A percentile compares a stretch with the other conserved stretches of the same genome.
Evolutionary conservation across 1,284 basidiomycete species (phyloP).

Genomic region (Stygiomarasmius scandens): DNA sequence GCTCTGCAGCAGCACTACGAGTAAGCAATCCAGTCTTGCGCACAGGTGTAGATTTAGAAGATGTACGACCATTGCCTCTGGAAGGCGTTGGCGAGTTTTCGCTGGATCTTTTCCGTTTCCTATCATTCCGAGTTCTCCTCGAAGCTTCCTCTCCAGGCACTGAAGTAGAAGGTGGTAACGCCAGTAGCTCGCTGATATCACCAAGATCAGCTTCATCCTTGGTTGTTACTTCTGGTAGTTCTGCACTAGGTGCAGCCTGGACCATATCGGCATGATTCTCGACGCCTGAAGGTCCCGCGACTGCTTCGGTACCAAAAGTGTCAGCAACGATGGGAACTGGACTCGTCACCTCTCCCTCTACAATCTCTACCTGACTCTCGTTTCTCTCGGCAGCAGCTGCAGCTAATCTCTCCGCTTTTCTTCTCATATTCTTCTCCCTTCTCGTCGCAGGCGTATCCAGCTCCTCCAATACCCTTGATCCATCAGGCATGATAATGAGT

Average conservation of each 20-base stretch:
- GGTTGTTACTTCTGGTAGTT: background rate
- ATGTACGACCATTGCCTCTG: background rate
- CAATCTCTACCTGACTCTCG: background rate
- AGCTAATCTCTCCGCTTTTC: constrained; percentile 42
- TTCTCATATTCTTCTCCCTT: constrained; percentile 52
- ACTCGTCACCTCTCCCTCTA: background rate
- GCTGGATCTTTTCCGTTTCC: background rate
- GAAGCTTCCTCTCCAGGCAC: background rate
- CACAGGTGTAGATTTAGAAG: background rate
- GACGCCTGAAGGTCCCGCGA: background rate
- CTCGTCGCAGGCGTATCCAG: constrained; percentile 70
- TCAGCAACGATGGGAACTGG: background rate
- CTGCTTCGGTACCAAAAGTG: background rate
- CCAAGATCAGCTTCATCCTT: background rate
- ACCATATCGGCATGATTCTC: background rate
- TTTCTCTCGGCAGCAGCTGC: background rate
- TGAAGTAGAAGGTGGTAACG: too few relatives aligned
- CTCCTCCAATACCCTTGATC: constrained; percentile 63
- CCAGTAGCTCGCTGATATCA: background rate
- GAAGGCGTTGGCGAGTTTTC: background rate
- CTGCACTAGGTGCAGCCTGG: background rate
- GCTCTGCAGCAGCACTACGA: background rate
- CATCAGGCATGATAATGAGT: constrained; percentile 36
- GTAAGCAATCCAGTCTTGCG: background rate
- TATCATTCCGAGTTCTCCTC: background rate